Evolutionary conservation across 805 yeast species (phyloP), one percentile per base, ranked within the genome.

Genomic region (Wilhelminamyces savonicus): DNA sequence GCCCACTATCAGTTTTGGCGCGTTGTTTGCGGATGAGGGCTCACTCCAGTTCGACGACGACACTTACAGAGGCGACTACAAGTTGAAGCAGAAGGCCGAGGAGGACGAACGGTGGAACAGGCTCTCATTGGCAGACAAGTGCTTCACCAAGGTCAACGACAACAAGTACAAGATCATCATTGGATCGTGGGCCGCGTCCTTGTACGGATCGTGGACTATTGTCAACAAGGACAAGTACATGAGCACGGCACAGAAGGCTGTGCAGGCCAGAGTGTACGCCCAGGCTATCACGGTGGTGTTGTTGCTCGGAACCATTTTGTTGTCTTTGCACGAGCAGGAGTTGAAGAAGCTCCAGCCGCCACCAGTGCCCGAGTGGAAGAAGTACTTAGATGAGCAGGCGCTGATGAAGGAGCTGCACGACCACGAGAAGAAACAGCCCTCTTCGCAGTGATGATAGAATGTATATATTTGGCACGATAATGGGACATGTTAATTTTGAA

Each of bases 251-350:
- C 94, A 85, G 60, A 85, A 82, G 54, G 74, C 82, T 28, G 92
- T 82, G 20, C 88, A 81, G 52, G 94, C 94, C 19, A 78, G 94
- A 72, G 84, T 84, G 82, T 84, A 84, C 51, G 94, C 94, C 8
- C 94, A 85, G 56, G 83, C 81, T 40, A 58, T 82, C 31, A 82
- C 94, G 2, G 87, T 85, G 31, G 71, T 71, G 8, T 59, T 84
- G 37, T 59, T 84, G 40, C 56, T 84, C 31, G 86, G 78, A 14
- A 75, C 92, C 0, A 70, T 85, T 47, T 76, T 77, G 29, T 58
- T 79, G 41, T 66, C 78, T 26, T 69, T 77, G 57, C 78, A 75
- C 40, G 86, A 81, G 43, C 76, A 72, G 40, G 70, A 75, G 41
- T 54, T 72, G 40, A 72, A 55, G 19, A 53, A 61, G 32, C 25